Evolutionary conservation across 148 eudicot species (phyloP).

Genomic region (Spergularia marina): DNA sequence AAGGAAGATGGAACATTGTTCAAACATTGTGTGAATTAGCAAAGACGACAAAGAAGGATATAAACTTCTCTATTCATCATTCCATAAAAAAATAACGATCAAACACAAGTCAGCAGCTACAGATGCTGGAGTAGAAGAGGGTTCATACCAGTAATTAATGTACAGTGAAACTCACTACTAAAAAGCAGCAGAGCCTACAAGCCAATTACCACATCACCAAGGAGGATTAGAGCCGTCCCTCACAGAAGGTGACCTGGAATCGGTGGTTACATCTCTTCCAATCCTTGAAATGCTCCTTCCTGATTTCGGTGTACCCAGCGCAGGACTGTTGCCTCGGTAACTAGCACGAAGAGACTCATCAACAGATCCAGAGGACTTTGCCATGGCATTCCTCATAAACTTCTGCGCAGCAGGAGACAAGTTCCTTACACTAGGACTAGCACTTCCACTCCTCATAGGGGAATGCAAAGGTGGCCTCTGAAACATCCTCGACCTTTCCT

Average conservation of each 20-base stretch:
- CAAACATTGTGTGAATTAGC: background rate
- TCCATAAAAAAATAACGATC: background rate
- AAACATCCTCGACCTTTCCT: conserved; percentile 78
- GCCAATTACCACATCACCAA: conserved; percentile 42
- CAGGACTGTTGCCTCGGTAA: conserved; percentile 90
- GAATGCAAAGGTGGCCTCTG: conserved; percentile 85
- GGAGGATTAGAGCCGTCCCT: conserved; percentile 73
- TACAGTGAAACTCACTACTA: conserved; percentile 18
- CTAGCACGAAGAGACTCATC: conserved; percentile 94
- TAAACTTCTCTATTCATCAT: conserved; percentile 9
- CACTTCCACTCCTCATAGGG: conserved; percentile 80
- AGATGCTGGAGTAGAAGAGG: conserved; percentile 3
- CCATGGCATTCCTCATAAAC: conserved; percentile 85
- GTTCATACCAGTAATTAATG: conserved; percentile 10
- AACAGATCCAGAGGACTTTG: conserved; percentile 62
- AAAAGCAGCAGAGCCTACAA: conserved; percentile 3
- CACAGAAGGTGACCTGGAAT: conserved; percentile 76
- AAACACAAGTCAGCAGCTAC: conserved; percentile 9
- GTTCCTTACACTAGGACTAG: conserved; percentile 65
- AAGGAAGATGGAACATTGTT: background rate
- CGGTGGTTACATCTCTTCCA: conserved; percentile 49
- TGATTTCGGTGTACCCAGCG: conserved; percentile 60
- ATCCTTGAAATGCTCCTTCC: conserved; percentile 78
- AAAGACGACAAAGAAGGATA: background rate
- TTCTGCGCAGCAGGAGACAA: conserved; percentile 93